These are phyloP conservation scores for Colletotrichum tabaci DNA, from an alignment of 2,329 filamentous ascomycete species.

Conservation along the genomic window DNA sequence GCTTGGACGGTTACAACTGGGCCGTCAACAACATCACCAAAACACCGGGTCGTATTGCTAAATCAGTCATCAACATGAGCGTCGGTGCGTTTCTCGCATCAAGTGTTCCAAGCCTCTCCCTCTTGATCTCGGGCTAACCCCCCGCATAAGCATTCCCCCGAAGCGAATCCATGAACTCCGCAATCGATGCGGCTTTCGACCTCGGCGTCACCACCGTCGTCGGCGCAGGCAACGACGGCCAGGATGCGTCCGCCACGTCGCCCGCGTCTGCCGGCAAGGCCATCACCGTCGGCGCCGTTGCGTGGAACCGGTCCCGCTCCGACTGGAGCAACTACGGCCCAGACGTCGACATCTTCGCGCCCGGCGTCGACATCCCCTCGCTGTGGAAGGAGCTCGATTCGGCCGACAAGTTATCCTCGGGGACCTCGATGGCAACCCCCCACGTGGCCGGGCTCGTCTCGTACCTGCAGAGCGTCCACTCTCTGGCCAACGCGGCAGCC, in stretches of 20 bases:
- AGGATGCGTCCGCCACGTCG: slow-evolving; percentile 52
- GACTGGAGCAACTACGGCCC: slow-evolving; percentile 64
- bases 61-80: slow-evolving; percentile 63
- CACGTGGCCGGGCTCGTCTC: slow-evolving; percentile 45
- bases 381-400: slow-evolving; percentile 55
- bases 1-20: slow-evolving; percentile 54
- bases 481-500: not conserved
- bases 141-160: too few species aligned
- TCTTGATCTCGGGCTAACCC: too few species aligned
- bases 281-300: slow-evolving; percentile 67
- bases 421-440: slow-evolving; percentile 44
- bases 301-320: slow-evolving; percentile 56
- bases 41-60: slow-evolving; percentile 45
- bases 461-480: slow-evolving; percentile 43
- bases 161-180: too few species aligned
- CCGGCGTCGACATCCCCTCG: slow-evolving; percentile 54
- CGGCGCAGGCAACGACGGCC: slow-evolving; percentile 66
- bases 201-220: slow-evolving; percentile 66
- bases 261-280: slow-evolving; percentile 64
- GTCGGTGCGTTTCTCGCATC: slow-evolving; percentile 45
- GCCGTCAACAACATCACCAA: slow-evolving; percentile 52
- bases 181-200: slow-evolving; percentile 59
- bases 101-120: not conserved
- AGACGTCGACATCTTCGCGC: slow-evolving; percentile 33
- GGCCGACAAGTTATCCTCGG: not conserved